Percentiles rank a stretch among this genome's conserved stretches.
phyloP scores from a whole-genome alignment of 2,329 filamentous ascomycete genomes.

The Pseudogymnoascus sp. region DNA sequence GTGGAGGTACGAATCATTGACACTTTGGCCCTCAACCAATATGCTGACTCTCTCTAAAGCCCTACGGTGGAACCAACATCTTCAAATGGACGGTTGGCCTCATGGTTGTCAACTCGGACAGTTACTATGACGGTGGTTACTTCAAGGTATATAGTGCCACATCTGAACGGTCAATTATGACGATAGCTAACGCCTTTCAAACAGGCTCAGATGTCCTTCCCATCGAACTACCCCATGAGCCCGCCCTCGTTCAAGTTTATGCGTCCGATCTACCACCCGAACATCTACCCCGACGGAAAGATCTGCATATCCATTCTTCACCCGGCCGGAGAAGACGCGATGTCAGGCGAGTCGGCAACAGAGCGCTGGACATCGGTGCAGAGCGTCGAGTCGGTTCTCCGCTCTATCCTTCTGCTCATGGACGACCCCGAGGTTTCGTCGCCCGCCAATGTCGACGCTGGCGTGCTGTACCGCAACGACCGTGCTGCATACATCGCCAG shows the following conservation, averaged over 20 bases:
- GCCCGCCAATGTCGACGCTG: conserved; percentile 89
- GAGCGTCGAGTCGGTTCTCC: conserved; percentile 87
- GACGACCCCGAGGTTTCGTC: conserved; percentile 92
- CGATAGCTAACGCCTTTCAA: conserved; percentile 10
- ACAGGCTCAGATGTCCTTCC: conserved; percentile 77
- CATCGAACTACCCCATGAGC: conserved; percentile 78
- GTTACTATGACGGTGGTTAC: conserved; percentile 86
- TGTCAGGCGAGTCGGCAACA: conserved; percentile 80
- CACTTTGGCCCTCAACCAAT: conserved; percentile 6
- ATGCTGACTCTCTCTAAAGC: conserved; percentile 20
- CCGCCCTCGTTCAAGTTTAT: conserved; percentile 85
- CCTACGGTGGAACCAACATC: conserved; percentile 75
- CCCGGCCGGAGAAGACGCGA: conserved; percentile 80
- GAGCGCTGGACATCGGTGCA: conserved; percentile 94
- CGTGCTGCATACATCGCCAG: conserved; percentile 60
- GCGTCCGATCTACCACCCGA: conserved; percentile 78
- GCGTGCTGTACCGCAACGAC: conserved; percentile 73
- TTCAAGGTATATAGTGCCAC: conserved; percentile 52
- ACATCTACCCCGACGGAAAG: conserved; percentile 83
- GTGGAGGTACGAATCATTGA: conserved; percentile 57
- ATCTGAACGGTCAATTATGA: neutral
- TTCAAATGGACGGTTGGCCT: conserved; percentile 82
- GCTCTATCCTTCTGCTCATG: conserved; percentile 83
- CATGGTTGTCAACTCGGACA: conserved; percentile 88
- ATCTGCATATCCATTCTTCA: conserved; percentile 97